Percentiles rank a stretch among this genome's conserved stretches.
Evolutionary conservation across 371 early-diverging fungal species (phyloP).

Genomic region (Fennellomyces sp.): DNA sequence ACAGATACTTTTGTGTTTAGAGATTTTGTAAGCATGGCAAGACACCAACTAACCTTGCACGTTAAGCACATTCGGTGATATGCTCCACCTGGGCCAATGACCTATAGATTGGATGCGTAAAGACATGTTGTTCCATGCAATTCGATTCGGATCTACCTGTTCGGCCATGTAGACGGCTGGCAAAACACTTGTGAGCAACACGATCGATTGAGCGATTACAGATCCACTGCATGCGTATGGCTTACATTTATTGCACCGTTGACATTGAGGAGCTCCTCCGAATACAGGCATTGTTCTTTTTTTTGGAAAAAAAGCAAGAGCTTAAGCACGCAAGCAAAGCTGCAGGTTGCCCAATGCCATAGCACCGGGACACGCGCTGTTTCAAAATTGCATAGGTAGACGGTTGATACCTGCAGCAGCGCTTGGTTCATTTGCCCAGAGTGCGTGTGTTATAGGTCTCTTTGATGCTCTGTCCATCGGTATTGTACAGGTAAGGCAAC

Average conservation of each 20-base stretch:
- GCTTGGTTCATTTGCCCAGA: too few species aligned
- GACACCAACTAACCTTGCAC: constrained; percentile 32
- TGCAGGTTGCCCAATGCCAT: too few species aligned
- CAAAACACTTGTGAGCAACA: not conserved
- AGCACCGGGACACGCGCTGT: too few species aligned
- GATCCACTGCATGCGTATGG: not conserved
- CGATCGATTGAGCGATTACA: not conserved
- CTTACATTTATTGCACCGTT: constrained; percentile 48
- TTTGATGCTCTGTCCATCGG: too few species aligned
- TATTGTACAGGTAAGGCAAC: too few species aligned
- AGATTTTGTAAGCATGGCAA: not conserved
- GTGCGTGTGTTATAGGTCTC: too few species aligned
- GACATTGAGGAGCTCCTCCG: constrained; percentile 52
- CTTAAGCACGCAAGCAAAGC: not conserved
- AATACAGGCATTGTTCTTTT: constrained; percentile 22
- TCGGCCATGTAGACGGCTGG: constrained; percentile 56
- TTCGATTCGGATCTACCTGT: constrained; percentile 28
- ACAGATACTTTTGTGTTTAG: not conserved
- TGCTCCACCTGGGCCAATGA: constrained; percentile 46
- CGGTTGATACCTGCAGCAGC: too few species aligned
- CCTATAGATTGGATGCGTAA: constrained; percentile 18
- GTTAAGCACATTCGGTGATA: constrained; percentile 47
- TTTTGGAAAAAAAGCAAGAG: not conserved
- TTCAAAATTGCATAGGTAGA: too few species aligned
- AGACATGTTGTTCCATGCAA: not conserved